Conservation (phyloP, 495 filamentous ascomycete species). For the Penicillium canescens region DNA sequence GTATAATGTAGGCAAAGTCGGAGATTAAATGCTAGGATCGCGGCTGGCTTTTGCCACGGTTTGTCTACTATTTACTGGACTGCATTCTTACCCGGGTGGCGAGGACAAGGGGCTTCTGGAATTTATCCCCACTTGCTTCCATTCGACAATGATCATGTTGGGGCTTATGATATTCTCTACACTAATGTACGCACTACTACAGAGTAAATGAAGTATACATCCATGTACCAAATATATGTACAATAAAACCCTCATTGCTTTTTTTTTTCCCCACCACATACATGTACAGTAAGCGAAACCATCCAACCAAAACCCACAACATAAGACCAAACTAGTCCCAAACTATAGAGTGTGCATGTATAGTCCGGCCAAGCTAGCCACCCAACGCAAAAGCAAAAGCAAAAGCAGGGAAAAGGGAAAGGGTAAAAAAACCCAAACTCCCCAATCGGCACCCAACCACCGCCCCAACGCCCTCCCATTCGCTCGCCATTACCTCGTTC, state of each 20-base stretch:
- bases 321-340: not conserved
- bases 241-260: too few relatives aligned
- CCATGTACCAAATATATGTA: too few relatives aligned
- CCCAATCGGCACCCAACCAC: not conserved
- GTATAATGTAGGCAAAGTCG: not conserved
- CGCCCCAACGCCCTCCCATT: not conserved
- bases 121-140: not conserved
- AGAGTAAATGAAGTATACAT: too few relatives aligned
- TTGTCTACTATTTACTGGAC: not conserved
- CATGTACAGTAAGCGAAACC: too few relatives aligned
- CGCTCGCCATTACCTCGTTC: not conserved
- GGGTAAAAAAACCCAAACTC: not conserved
- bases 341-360: not conserved
- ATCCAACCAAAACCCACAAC: too few relatives aligned
- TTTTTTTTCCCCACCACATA: too few relatives aligned
- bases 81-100: not conserved
- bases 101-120: slow-evolving; percentile 1
- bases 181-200: too few relatives aligned
- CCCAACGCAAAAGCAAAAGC: not conserved
- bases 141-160: too few relatives aligned
- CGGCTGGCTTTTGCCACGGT: slow-evolving; percentile 1
- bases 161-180: too few relatives aligned
- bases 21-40: slow-evolving; percentile 1
- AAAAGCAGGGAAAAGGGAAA: not conserved
- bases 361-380: not conserved